Conservation (phyloP, 164 flowering plant species). For the Dillenia suffruticosa region DNA sequence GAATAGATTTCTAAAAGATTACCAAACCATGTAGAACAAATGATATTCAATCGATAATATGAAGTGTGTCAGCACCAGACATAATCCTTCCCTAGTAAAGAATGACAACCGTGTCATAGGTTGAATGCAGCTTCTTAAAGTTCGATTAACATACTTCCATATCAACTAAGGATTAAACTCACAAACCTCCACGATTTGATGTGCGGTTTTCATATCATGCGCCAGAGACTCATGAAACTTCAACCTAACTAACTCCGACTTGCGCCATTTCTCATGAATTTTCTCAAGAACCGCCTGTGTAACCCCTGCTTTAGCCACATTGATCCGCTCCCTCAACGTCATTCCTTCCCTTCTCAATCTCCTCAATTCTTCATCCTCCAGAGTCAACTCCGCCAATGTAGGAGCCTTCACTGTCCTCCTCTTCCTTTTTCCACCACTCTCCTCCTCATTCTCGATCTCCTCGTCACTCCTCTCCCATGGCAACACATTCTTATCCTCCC, state of each 20-base stretch:
- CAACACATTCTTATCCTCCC: constrained; percentile 37
- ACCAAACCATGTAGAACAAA: too few relatives aligned
- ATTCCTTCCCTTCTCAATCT: constrained; percentile 81
- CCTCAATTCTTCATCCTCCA: constrained; percentile 79
- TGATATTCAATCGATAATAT: too few relatives aligned
- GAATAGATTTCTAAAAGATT: too few relatives aligned
- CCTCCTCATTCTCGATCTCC: constrained; percentile 23
- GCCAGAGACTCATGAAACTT: constrained; percentile 92
- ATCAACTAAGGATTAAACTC: constrained; percentile 1
- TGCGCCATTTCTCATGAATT: constrained; percentile 87
- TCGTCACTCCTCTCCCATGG: constrained; percentile 79
- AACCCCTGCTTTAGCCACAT: constrained; percentile 83
- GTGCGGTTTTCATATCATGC: constrained; percentile 83
- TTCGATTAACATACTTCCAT: constrained; percentile 4
- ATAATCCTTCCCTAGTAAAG: too few relatives aligned
- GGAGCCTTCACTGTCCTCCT: constrained; percentile 57
- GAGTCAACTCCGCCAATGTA: constrained; percentile 79
- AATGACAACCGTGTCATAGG: too few relatives aligned
- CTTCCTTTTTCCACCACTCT: constrained; percentile 22
- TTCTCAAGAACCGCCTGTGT: constrained; percentile 75
- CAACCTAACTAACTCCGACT: constrained; percentile 80
- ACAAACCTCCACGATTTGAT: constrained; percentile 89
- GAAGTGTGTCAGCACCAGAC: too few relatives aligned
- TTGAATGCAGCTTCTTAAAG: too few relatives aligned
- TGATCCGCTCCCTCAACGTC: constrained; percentile 72